phyloP scores from a whole-genome alignment of 2,329 filamentous ascomycete species.

The Xylariomycetidae sp. region DNA sequence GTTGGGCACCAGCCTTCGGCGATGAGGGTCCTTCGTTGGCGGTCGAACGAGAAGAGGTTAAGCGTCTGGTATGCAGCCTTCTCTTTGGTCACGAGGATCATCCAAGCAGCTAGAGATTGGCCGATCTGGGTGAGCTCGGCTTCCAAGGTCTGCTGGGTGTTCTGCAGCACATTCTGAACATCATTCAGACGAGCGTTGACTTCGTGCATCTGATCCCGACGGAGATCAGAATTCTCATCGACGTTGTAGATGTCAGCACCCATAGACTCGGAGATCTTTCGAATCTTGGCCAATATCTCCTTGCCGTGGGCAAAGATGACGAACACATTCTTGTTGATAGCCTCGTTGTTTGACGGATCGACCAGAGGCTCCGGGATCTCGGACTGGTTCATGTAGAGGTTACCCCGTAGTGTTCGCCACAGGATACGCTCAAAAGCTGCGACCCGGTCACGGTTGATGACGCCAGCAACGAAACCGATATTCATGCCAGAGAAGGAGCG shows the following conservation, averaged over 20 bases:
- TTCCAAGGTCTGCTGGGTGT: conserved; percentile 91
- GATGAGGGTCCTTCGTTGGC: conserved; percentile 90
- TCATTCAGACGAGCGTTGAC: conserved; percentile 92
- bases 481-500: conserved; percentile 96
- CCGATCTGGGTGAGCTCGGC: conserved; percentile 92
- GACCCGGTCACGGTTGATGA: conserved; percentile 88
- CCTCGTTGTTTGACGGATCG: conserved; percentile 88
- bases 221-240: conserved; percentile 93
- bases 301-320: conserved; percentile 99
- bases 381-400: conserved; percentile 99
- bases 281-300: conserved; percentile 96
- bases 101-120: conserved; percentile 89
- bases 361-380: conserved; percentile 93
- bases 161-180: conserved; percentile 84
- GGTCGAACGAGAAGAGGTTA: conserved; percentile 95
- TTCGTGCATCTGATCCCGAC: conserved; percentile 93
- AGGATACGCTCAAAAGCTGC: conserved; percentile 95
- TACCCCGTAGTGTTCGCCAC: conserved; percentile 94
- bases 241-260: conserved; percentile 94
- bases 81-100: conserved; percentile 96
- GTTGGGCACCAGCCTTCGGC: conserved; percentile 97
- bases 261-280: conserved; percentile 97
- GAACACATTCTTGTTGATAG: conserved; percentile 95
- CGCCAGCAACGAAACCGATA: conserved; percentile 96
- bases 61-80: conserved; percentile 95